Conservation (phyloP, 2,329 filamentous ascomycete genomes). For the Pseudocercospora eumusae region DNA sequence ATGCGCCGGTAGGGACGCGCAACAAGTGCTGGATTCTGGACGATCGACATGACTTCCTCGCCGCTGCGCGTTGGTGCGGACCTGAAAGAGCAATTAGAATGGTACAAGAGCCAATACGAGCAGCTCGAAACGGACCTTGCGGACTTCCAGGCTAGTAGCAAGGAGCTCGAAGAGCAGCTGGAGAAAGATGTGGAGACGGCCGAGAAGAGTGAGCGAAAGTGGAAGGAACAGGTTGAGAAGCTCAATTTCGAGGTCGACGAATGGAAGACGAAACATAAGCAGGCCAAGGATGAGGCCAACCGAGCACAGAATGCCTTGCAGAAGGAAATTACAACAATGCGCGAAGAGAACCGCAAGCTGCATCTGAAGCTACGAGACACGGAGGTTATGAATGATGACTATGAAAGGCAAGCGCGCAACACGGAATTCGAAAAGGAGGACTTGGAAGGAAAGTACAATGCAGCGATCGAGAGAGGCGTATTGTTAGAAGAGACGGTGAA, state of each 20-base stretch:
- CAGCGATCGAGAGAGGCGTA: conserved; percentile 86
- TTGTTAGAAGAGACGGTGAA: conserved; percentile 95
- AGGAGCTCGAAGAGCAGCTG: conserved; percentile 88
- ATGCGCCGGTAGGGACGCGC: conserved; percentile 41
- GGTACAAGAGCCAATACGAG: conserved; percentile 97
- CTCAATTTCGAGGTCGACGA: conserved; percentile 90
- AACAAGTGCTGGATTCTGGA: conserved; percentile 16
- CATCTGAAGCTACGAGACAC: conserved; percentile 87
- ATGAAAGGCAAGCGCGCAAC: conserved; percentile 92
- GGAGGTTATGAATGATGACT: conserved; percentile 97
- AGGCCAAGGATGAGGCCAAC: conserved; percentile 86
- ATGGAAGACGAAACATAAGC: conserved; percentile 99
- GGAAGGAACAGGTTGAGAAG: conserved; percentile 84
- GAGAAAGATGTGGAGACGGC: conserved; percentile 95
- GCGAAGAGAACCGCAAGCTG: conserved; percentile 78
- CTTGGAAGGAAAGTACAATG: conserved; percentile 94
- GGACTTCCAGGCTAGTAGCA: conserved; percentile 91
- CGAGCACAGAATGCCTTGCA: conserved; percentile 81
- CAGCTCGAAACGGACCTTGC: conserved; percentile 85
- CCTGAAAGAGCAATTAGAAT: conserved; percentile 75
- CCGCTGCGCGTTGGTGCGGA: conserved; percentile 42
- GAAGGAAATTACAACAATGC: conserved; percentile 91
- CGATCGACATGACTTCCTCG: conserved; percentile 40
- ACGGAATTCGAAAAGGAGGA: conserved; percentile 86
- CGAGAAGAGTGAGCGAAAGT: conserved; percentile 83